Base-by-base conservation (phyloP, 768 basidiomycete species). In the Lactifluus echinatus region DNA sequence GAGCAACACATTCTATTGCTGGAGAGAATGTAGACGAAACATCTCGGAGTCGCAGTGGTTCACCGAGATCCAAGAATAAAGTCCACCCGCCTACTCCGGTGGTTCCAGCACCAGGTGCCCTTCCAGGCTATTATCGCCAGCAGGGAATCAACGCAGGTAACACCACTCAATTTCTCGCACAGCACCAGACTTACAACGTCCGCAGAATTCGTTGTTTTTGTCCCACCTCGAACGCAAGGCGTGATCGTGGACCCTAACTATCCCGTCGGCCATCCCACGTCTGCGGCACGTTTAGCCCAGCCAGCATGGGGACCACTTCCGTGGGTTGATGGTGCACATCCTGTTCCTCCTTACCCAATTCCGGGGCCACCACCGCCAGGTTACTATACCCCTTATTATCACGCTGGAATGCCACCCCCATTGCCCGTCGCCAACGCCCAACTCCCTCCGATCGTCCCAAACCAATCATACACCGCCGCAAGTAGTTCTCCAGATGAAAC, bases 61-160 rank as follows among this genome's bases (percentile, higher is more conserved):
- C 79, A 14, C 80, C 81, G 61, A 74, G 75, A 64, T 73, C 74
- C 51, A 69, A 69, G 55, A 69, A 67, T 23, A 62, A 67, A 43
- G 59, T 50, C 15, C 37, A 65, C 46, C 71, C 60, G 55, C 70
- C 72, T 19, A 56, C 64, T 28, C 56, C 67, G 17, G 63, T 71
- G 31, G 73, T 75, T 3, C 72, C 81, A 45, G 66, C 71, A 10
- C 62, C 66, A 0, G 69, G 70, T n/a, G 44, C 59, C 26, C 65
- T 71, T n/a, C 77, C 79, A 19, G 80, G 78, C 61, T 85, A 87
- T 67, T 87, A 87, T 66, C 79, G 83, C 34, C 79, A 78, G 65
- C 84, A 86, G 60, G 83, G 82, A 21, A 74, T 76, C 50, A 76
- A 71, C 19, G 65, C 74, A 49, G 73, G 81, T 74, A 68, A 63